Percentiles rank a stretch among this genome's conserved stretches.
phyloP scores from a whole-genome alignment of 139 green algal genomes.

The Haematococcus lacustris region DNA sequence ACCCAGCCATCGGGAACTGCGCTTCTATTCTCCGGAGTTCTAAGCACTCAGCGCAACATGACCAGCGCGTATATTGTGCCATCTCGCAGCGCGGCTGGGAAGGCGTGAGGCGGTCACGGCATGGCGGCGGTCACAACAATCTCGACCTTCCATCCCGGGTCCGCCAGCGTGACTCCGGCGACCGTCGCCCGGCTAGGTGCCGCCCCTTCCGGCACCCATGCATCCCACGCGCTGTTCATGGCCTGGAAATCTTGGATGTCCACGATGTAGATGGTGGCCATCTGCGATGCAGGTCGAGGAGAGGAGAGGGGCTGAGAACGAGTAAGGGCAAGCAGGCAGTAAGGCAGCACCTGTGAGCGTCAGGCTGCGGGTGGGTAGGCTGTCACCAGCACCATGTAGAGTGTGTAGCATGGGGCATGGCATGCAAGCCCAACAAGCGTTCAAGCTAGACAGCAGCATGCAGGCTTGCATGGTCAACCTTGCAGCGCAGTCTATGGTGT shows the following conservation, averaged over 20 bases:
- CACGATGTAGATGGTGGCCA: constrained; percentile 15
- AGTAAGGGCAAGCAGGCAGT: background rate
- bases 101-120: background rate
- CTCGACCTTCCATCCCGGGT: constrained; percentile 29
- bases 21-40: no score
- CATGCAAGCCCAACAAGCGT: background rate
- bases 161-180: constrained; percentile 14
- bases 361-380: background rate
- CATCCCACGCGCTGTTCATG: constrained; percentile 25
- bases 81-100: background rate
- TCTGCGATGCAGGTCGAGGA: background rate
- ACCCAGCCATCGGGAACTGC: no score
- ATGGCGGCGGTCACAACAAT: constrained; percentile 7
- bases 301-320: no score
- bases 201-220: constrained; percentile 17
- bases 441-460: background rate
- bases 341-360: background rate
- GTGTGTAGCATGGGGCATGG: background rate
- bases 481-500: background rate
- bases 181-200: constrained; percentile 21
- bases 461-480: background rate
- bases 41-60: no score
- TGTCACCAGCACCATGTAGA: background rate
- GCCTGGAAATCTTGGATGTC: constrained; percentile 16
- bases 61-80: background rate